These are phyloP conservation scores for Xylariales sp. DNA, from an alignment of 2,329 filamentous ascomycete genomes.

Conservation along the genomic window DNA sequence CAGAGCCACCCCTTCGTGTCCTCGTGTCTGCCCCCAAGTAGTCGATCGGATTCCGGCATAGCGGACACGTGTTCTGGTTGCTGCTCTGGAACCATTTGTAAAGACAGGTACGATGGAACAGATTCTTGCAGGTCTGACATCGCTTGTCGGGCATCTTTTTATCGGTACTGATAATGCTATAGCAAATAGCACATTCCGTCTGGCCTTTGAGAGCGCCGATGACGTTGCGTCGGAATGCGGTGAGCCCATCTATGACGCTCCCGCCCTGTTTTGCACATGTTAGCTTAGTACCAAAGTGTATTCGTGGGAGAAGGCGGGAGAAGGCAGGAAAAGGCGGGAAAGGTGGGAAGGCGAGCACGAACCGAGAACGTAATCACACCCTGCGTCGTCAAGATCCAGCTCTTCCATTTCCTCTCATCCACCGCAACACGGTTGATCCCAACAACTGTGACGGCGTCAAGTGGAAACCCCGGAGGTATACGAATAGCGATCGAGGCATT, in stretches of 20 bases:
- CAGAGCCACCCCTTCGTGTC: conserved; percentile 38
- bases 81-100: conserved; percentile 98
- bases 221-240: conserved; percentile 88
- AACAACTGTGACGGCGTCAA: conserved; percentile 80
- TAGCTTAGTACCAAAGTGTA: conserved; percentile 14
- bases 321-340: no score
- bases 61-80: conserved; percentile 88
- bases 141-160: conserved; percentile 91
- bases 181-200: conserved; percentile 96
- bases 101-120: conserved; percentile 89
- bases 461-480: conserved; percentile 83
- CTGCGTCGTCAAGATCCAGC: conserved; percentile 88
- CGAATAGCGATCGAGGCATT: conserved; percentile 84
- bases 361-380: conserved; percentile 91
- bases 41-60: conserved; percentile 90
- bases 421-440: conserved; percentile 87
- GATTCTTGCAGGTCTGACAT: conserved; percentile 91
- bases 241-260: conserved; percentile 85
- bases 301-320: neutral
- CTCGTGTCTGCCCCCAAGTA: conserved; percentile 55
- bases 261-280: conserved; percentile 69
- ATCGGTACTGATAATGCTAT: conserved; percentile 90
- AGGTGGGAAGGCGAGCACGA: conserved; percentile 44
- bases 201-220: conserved; percentile 90
- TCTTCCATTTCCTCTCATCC: conserved; percentile 91